Base-by-base conservation (phyloP, 129 eudicot genomes). In the Gnaphalium uliginosum region DNA sequence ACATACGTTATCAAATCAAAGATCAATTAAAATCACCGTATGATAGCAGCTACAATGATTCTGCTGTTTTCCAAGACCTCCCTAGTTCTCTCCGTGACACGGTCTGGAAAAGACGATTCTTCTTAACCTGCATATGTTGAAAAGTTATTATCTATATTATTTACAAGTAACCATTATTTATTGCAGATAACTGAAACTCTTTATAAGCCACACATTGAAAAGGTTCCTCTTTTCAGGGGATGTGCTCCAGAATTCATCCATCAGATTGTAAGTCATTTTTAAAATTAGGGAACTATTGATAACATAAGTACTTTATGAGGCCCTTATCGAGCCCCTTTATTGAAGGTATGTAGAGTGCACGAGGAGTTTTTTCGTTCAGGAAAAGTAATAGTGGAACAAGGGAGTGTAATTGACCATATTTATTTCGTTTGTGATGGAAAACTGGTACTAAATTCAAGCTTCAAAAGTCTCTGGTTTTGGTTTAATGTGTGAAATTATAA, bases 311-410 rank as follows among this genome's bases (percentile, higher is more conserved):
- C 17, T 15, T 9, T 56, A 21, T 56, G 27, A 8, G 15, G 32
- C 3, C 8, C 21, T 62, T 25, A 62, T 25, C 22, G 37, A 62
- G 32, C 3, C 25, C 39, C 13, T 17, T 8, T 62, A 1, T 25
- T 62, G 19, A 32, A 62, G 68, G 68, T 62, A 25, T 8, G 37
- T 27, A 62, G 89, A 79, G 90, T 94, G 43, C 97, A 87, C 32
- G 98, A 94, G 76, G 98, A 94, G 78, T 94, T 94, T 82, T 90
- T 88, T 69, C 93, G 87, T 57, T 96, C 98, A 1, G 98, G 98
- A 66, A 96, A 94, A 87, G 87, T 90, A 4, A 89, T 94, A 63
- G 80, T 91, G 89, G 98, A 94, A 78, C 96, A 90, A 35, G 98
- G 96, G 75, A 82, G 84, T 77, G 92, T 81, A 14, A 96, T 90